phyloP scores from a whole-genome alignment of 495 filamentous ascomycete species.

The Penicillium bovifimosum region DNA sequence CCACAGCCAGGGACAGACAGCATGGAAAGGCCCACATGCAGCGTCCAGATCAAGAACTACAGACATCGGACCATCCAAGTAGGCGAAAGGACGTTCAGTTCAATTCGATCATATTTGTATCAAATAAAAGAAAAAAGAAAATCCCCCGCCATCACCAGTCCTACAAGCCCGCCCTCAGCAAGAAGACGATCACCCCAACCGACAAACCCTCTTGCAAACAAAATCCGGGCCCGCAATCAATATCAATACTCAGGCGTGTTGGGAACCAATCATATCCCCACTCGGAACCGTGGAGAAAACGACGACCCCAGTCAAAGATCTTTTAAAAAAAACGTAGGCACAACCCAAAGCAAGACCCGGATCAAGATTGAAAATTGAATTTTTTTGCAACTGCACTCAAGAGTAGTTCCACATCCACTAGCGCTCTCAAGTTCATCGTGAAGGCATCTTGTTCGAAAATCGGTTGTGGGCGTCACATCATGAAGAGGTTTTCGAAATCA shows the following conservation, averaged over 20 bases:
- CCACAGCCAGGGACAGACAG: neutral
- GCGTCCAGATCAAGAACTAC: neutral
- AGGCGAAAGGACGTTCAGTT: constrained; percentile 24
- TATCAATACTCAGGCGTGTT: neutral
- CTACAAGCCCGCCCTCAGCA: constrained; percentile 10
- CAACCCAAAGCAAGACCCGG: neutral
- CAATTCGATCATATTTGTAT: constrained; percentile 29
- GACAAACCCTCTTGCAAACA: neutral
- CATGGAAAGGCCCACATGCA: constrained; percentile 2
- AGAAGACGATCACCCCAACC: constrained; percentile 2
- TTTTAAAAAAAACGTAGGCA: neutral
- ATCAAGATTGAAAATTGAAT: constrained; percentile 5
- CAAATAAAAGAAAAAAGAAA: constrained; percentile 14
- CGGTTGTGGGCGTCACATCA: constrained; percentile 20
- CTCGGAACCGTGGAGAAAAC: constrained; percentile 3
- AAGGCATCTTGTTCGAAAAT: constrained; percentile 8
- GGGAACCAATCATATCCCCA: neutral
- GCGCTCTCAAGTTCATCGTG: constrained; percentile 18
- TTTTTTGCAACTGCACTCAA: constrained; percentile 8
- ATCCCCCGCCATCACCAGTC: constrained; percentile 11
- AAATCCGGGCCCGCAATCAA: constrained; percentile 2
- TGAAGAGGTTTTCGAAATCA: constrained; percentile 18
- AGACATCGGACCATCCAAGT: neutral
- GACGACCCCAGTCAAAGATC: neutral
- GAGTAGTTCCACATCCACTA: constrained; percentile 25